Evolutionary conservation across 2,329 filamentous ascomycete species (phyloP), one percentile per base, ranked within the genome.

Genomic region (Peltaster fructicola): DNA sequence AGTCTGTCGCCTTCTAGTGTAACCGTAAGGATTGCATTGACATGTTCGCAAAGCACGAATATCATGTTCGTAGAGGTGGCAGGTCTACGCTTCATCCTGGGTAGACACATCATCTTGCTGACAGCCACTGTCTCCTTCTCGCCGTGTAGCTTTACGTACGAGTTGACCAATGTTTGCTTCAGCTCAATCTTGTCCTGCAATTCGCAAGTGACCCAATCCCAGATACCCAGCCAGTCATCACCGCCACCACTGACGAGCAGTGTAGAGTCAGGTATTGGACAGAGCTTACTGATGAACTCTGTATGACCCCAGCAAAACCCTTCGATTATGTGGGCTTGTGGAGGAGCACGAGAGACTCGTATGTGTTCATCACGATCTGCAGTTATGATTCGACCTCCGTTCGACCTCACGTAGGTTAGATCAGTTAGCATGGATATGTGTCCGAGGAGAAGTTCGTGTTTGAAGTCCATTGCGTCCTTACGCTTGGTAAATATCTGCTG

Each of bases 391-490:
- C 73, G 76, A 24, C 48, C 56, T 26, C 61, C 59, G n/a, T 44
- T 36, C 17, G 50, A 49, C 10, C 48, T 48, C 5, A 60, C 62
- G 20, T 69, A 58, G 3, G 59, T 51, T 25, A 93, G 48, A 41
- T 80, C 73, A 2, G 84, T 93, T 24, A 98, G 67, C 68, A 95
- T 78, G 1, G 85, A 93, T 8, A 98, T 88, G 52, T 98, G 88
- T 8, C 88, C 88, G 1, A 98, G 68, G 6, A 93, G 59, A 1
- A 92, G 59, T 17, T 73, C 67, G 38, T 81, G 68, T 39, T 81
- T 73, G 45, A 91, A 91, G 14, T 57, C 47, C 3, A 47, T 37
- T 3, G 57, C 50, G 9, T 57, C 56, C 26, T 60, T 59, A 16
- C 35, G 31, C 32, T 63, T 57, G n/a, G 45, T 36, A 40, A 52